Evolutionary conservation across 2,329 filamentous ascomycete species (phyloP).

Genomic region (Aplosporella prunicola): DNA sequence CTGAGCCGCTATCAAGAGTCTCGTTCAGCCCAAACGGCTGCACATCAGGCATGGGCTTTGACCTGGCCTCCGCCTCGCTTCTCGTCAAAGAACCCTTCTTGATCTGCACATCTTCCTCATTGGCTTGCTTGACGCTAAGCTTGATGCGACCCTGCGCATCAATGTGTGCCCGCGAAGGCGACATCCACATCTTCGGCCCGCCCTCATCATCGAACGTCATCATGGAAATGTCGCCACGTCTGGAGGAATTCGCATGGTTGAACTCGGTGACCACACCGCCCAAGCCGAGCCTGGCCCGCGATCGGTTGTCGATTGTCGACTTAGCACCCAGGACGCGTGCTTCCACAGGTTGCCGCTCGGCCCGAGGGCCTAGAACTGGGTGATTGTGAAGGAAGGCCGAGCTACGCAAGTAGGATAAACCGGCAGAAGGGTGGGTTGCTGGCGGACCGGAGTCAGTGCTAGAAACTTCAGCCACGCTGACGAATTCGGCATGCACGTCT

Average conservation of each 20-base stretch:
- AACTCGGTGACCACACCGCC: conserved; percentile 33
- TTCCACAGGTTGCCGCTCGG: conserved; percentile 41
- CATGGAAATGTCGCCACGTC: conserved; percentile 30
- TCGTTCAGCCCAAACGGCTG: too few species aligned
- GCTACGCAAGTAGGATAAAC: conserved; percentile 51
- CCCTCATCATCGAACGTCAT: conserved; percentile 37
- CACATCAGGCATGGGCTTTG: too few species aligned
- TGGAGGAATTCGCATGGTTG: conserved; percentile 26
- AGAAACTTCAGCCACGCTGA: too few species aligned
- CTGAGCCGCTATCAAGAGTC: too few species aligned
- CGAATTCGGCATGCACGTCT: conserved; percentile 23
- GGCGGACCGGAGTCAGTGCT: conserved; percentile 28
- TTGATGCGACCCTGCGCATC: conserved; percentile 36
- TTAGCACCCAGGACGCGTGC: conserved; percentile 44
- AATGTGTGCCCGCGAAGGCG: conserved; percentile 37
- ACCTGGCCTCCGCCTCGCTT: background rate
- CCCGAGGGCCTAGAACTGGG: conserved; percentile 51
- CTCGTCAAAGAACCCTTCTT: conserved; percentile 3
- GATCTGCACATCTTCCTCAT: conserved; percentile 5
- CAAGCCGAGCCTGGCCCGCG: conserved; percentile 32
- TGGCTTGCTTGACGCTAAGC: conserved; percentile 17
- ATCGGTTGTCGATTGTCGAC: conserved; percentile 14
- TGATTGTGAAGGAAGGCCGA: conserved; percentile 49
- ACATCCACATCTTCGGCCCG: conserved; percentile 45
- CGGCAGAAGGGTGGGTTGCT: conserved; percentile 56